phyloP scores from a whole-genome alignment of 176 grass and related monocot species.

The Aegilops tauschii region DNA sequence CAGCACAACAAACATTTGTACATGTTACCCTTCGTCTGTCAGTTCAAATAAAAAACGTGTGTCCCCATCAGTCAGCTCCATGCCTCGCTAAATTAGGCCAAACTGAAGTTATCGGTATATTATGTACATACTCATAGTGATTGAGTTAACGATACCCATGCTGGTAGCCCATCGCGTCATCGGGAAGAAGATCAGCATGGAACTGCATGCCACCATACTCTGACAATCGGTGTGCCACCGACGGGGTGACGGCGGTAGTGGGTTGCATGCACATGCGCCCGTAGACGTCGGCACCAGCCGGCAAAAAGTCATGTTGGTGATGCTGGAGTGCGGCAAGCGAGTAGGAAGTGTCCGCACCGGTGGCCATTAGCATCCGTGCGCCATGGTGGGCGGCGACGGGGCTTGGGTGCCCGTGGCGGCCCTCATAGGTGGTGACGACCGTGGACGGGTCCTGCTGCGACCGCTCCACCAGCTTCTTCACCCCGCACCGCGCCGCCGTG shows the following conservation, averaged over 20 bases:
- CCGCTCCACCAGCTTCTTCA: constrained; percentile 91
- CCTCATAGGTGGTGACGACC: constrained; percentile 91
- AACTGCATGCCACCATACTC: not conserved
- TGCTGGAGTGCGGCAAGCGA: not conserved
- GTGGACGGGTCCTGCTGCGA: constrained; percentile 58
- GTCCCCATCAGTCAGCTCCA: not conserved
- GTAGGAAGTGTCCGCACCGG: not conserved
- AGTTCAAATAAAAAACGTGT: not conserved
- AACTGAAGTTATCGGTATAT: not conserved
- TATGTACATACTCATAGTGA: not conserved
- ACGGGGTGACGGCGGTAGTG: not conserved
- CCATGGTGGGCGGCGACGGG: constrained; percentile 21
- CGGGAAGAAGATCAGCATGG: constrained; percentile 33
- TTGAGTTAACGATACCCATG: not conserved
- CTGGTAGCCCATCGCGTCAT: not conserved
- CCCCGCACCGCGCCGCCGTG: constrained; percentile 65
- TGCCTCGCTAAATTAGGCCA: not conserved
- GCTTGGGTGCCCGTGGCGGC: constrained; percentile 67
- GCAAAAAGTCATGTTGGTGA: not conserved
- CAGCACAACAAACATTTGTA: not conserved
- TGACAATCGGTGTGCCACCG: not conserved
- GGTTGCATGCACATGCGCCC: too few species aligned
- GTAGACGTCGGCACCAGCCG: not conserved
- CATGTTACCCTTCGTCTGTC: too few species aligned
- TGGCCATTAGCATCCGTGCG: not conserved